Evolutionary conservation across 768 basidiomycete genomes (phyloP).

Genomic region (Hypholoma sublateritium): DNA sequence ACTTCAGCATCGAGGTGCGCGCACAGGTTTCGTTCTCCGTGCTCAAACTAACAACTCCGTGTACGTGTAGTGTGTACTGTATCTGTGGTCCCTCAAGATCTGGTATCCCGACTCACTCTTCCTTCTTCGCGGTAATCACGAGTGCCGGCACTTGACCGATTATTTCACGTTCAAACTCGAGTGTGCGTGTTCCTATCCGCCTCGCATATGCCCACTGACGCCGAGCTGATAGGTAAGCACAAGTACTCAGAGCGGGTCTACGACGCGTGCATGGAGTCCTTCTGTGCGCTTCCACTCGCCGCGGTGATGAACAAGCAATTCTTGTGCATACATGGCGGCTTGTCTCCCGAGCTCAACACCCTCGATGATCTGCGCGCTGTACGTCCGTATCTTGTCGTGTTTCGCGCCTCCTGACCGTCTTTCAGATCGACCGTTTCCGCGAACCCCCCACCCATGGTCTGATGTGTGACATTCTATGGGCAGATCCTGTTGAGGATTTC

Average conservation of each 20-base stretch:
- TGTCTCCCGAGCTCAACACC: slow-evolving; percentile 93
- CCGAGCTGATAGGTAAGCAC: slow-evolving; percentile 74
- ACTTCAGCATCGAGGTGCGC: slow-evolving; percentile 88
- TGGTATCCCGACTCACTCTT: slow-evolving; percentile 99
- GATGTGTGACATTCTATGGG: slow-evolving; percentile 99
- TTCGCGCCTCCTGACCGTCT: neutral
- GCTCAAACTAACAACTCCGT: slow-evolving; percentile 9
- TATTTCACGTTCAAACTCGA: slow-evolving; percentile 99
- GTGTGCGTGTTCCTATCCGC: slow-evolving; percentile 51
- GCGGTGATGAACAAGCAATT: slow-evolving; percentile 99
- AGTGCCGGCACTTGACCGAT: slow-evolving; percentile 97
- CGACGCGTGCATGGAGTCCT: slow-evolving; percentile 97
- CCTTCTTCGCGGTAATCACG: slow-evolving; percentile 96
- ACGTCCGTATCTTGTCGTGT: slow-evolving; percentile 26
- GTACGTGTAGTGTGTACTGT: slow-evolving; percentile 88
- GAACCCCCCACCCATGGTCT: slow-evolving; percentile 97
- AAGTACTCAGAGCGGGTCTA: slow-evolving; percentile 98
- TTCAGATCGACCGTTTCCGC: slow-evolving; percentile 93
- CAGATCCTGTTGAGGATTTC: slow-evolving; percentile 97
- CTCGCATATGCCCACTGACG: slow-evolving; percentile 6
- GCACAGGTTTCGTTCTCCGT: slow-evolving; percentile 1
- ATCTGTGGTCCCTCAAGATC: slow-evolving; percentile 98
- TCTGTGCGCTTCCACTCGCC: slow-evolving; percentile 92
- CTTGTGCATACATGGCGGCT: slow-evolving; percentile 95
- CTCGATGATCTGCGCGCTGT: slow-evolving; percentile 92